Base-by-base conservation (phyloP, 2,329 filamentous ascomycete species). In the Ascochyta pisi region DNA sequence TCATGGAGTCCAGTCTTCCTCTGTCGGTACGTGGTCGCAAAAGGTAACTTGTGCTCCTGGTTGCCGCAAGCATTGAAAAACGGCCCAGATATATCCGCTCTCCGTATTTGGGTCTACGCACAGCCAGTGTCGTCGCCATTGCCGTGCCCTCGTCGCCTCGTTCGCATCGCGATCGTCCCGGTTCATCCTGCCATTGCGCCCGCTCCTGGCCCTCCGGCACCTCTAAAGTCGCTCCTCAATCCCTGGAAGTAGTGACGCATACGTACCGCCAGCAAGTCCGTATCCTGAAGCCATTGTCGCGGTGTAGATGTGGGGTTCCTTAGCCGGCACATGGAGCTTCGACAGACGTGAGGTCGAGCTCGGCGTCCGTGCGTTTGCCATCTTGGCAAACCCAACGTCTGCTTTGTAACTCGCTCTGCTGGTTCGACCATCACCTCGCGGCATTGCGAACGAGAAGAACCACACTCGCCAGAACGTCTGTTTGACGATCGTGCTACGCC, bases 201-300 rank as follows among this genome's bases (percentile, higher is more conserved):
- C 43, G 29, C 49, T 38, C 48, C 29, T 27, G 41, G 29, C 39
- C 54, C 50, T 58, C 58, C 49, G 47, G 51, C 38, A 31, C 46
- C 38, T 45, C 44, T 45, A 50, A 60, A 59, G 57, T 34, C 45
- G 50, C 23, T 50, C 23, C 19, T 12, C 8, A 12, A 24, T 44
- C 10, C 27, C 29, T 54, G 35, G 27, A 29, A 19, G 12, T n/a
- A 35, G 23, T 7, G 8, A 7, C 4, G 35, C 3, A 48, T 58
- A 82, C 87, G 69, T 81, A 92, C 90, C 90, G 79, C 90, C 90
- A 76, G 86, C 84, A 77, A 96, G 83, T 78, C 90, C 90, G 78
- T 88, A 94, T 80, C 90, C 90, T 72, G 90, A 93, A 78, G 90
- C 84, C 90, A 94, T 94, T 73, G 69, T 79, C 57, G 70, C 57